These are phyloP conservation scores for Flaveria floridana DNA, from an alignment of 140 eudicot species.

Conservation along the genomic window DNA sequence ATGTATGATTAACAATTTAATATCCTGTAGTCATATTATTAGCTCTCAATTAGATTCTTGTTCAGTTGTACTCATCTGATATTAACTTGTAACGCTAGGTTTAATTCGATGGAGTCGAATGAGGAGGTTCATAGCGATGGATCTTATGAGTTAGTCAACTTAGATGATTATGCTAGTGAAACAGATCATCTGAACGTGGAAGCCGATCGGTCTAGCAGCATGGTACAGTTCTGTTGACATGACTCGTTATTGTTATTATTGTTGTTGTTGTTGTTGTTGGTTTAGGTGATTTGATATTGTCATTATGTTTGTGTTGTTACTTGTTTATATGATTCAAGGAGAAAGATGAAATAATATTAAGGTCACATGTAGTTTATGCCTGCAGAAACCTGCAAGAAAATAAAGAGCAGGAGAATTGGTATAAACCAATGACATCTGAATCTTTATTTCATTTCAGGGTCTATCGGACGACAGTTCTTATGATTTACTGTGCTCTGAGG, in stretches of 20 bases:
- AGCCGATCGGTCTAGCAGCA: constrained; percentile 18
- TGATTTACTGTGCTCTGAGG: constrained; percentile 36
- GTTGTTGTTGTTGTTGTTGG: background rate
- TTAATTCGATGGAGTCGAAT: constrained; percentile 24
- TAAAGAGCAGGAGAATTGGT: background rate
- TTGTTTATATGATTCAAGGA: background rate
- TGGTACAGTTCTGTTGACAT: constrained; percentile 20
- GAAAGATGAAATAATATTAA: background rate
- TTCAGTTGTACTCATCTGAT: background rate
- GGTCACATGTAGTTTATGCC: too few species aligned
- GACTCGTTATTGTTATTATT: background rate
- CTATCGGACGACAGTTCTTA: constrained; percentile 29
- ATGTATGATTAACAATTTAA: constrained; percentile 8
- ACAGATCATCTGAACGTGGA: background rate
- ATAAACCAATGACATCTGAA: background rate
- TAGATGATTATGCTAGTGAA: constrained; percentile 32
- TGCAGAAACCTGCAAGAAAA: background rate
- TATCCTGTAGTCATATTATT: background rate
- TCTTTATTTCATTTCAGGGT: constrained; percentile 29
- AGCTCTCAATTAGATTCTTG: background rate
- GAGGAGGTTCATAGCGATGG: constrained; percentile 42
- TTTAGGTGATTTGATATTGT: background rate
- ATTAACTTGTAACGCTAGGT: constrained; percentile 6
- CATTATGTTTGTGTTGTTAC: background rate
- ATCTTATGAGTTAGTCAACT: constrained; percentile 34